Percentiles rank a stretch among this genome's conserved stretches.
phyloP scores from a whole-genome alignment of 805 yeast species.

The Metschnikowia shivogae region DNA sequence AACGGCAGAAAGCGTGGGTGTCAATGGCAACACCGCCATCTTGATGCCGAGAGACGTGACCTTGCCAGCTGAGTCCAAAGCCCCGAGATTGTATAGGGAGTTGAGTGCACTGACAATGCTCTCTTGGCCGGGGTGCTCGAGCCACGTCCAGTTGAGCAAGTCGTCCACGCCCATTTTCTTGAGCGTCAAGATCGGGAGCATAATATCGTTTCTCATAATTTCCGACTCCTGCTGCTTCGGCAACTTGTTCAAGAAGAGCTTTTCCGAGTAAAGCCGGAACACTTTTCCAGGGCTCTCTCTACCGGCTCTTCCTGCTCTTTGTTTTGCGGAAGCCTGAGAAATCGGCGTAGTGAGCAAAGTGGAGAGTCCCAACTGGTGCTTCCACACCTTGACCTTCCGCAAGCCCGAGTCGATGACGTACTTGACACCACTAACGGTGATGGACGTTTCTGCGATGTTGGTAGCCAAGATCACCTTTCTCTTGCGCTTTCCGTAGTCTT shows the following conservation, averaged over 20 bases:
- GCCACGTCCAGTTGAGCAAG: slow-evolving; percentile 85
- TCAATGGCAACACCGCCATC: slow-evolving; percentile 85
- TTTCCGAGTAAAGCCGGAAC: slow-evolving; percentile 75
- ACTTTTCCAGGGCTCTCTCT: slow-evolving; percentile 91
- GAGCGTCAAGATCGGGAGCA: slow-evolving; percentile 78
- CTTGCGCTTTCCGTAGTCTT: slow-evolving; percentile 55
- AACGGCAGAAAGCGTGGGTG: slow-evolving; percentile 90
- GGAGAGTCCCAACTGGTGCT: slow-evolving; percentile 88
- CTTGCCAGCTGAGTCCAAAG: slow-evolving; percentile 69
- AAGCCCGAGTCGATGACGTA: slow-evolving; percentile 92
- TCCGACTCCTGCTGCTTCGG: slow-evolving; percentile 89
- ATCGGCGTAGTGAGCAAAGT: slow-evolving; percentile 88
- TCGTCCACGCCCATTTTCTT: slow-evolving; percentile 82
- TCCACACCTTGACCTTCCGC: slow-evolving; percentile 91
- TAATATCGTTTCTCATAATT: slow-evolving; percentile 78
- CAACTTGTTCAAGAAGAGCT: slow-evolving; percentile 52
- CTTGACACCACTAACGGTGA: slow-evolving; percentile 90
- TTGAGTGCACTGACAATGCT: slow-evolving; percentile 72
- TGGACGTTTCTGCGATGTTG: slow-evolving; percentile 96
- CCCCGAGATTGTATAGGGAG: slow-evolving; percentile 73
- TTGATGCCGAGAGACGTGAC: slow-evolving; percentile 77
- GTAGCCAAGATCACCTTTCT: slow-evolving; percentile 90
- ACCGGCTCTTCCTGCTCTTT: slow-evolving; percentile 98
- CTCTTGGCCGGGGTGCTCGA: slow-evolving; percentile 82
- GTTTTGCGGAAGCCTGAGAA: slow-evolving; percentile 91